Evolutionary conservation across 148 eudicot species (phyloP), one percentile per base, ranked within the genome.

Genomic region (Rhododendron griersonianum): DNA sequence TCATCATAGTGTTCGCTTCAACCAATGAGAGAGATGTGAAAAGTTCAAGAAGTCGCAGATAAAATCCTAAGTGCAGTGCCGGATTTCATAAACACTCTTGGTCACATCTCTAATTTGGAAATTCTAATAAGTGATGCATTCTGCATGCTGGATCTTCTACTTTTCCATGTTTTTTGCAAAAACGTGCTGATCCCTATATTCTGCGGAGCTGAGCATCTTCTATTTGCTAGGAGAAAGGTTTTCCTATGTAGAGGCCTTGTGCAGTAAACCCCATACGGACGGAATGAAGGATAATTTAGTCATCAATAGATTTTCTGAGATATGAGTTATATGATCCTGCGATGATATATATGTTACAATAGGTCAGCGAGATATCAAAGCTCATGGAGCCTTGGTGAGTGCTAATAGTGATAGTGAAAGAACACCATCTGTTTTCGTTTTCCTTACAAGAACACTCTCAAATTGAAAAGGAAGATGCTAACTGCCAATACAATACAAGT

Each of bases 261-360:
- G 28, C 71, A 63, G 28, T 63, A 23, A 63, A 23, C 71, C 71
- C 28, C 71, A 23, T 21, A 63, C 28, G 28, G 71, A 63, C 25
- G 11, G 25, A 77, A 39, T 1, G 30, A 47, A 78, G 81, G 55
- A 78, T 47, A 47, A 19, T 23, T 44, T 15, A 30, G 47, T 55
- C 69, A 81, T 55, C 47, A 18, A 61, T 61, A 39, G 30, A 82
- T 59, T 61, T 81, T 82, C 83, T 81, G 71, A 33, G 35, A 33
- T 39, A 37, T 59, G 50, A 39, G n/a, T 61, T 48, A 21, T 55
- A 11, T 81, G 45, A 8, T 55, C 30, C 25, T 21, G 73, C 5
- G 11, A 23, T 33, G 83, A 81, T 81, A 33, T 59, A 19, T 59
- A 39, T 16, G 44, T 11, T 9, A 1, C 25, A 81, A 55, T 15